Percentiles rank a stretch among this genome's conserved stretches.
These are phyloP conservation scores for Hygrocybe punicea DNA, from an alignment of 768 basidiomycete genomes.

Conservation along the genomic window DNA sequence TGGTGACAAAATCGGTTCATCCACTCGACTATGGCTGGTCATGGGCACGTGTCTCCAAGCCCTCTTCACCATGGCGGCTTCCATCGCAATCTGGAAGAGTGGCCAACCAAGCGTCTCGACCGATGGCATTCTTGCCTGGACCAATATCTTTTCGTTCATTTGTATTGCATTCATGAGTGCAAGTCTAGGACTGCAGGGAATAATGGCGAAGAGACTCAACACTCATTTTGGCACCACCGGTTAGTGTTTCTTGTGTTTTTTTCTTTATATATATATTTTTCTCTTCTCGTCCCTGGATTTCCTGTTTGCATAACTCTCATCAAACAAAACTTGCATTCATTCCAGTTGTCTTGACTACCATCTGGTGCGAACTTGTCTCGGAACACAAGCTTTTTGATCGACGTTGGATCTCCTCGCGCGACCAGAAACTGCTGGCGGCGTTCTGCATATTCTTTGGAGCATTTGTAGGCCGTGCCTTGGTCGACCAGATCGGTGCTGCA, in stretches of 20 bases:
- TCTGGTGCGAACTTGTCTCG: conserved; percentile 85
- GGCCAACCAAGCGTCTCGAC: conserved; percentile 52
- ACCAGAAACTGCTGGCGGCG: conserved; percentile 69
- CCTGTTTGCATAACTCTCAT: not conserved
- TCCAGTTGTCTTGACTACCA: conserved; percentile 75
- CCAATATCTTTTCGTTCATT: conserved; percentile 59
- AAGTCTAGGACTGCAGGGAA: conserved; percentile 80
- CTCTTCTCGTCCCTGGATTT: not conserved
- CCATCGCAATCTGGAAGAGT: conserved; percentile 69
- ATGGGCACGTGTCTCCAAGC: conserved; percentile 70
- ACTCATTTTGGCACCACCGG: conserved; percentile 80
- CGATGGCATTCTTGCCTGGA: conserved; percentile 69
- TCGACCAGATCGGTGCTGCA: conserved; percentile 57
- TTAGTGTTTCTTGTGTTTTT: conserved; percentile 34
- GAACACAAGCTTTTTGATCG: conserved; percentile 70
- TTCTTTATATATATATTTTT: not conserved
- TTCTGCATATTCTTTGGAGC: conserved; percentile 69
- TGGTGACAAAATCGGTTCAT: conserved; percentile 72
- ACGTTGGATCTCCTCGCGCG: conserved; percentile 54
- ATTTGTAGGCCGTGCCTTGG: conserved; percentile 60
- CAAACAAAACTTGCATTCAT: not conserved
- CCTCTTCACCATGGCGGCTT: conserved; percentile 69
- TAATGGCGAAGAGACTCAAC: conserved; percentile 76
- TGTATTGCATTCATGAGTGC: conserved; percentile 78
- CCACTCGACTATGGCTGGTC: conserved; percentile 74